These are phyloP conservation scores for Populus euphratica DNA, from an alignment of 345 rosid species.

Conservation along the genomic window DNA sequence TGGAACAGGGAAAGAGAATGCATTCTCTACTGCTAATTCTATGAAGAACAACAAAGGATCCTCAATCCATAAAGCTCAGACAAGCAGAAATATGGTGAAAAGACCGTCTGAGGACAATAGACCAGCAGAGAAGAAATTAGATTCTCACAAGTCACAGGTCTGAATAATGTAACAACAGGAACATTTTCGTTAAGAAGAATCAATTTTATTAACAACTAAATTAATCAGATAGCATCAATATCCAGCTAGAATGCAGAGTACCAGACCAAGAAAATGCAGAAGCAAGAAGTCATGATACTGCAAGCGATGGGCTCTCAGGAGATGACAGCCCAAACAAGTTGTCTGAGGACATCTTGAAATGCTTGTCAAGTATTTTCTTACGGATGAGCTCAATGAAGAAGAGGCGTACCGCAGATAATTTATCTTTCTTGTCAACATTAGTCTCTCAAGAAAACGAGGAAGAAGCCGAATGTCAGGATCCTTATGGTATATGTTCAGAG, in stretches of 20 bases:
- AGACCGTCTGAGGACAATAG: constrained; percentile 30
- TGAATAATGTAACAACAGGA: neutral
- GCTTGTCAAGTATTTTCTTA: constrained; percentile 53
- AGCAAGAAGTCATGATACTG: constrained; percentile 21
- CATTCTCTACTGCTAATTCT: constrained; percentile 26
- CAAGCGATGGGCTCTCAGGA: constrained; percentile 24
- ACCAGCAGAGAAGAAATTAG: constrained; percentile 39
- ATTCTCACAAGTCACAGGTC: constrained; percentile 36
- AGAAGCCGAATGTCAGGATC: constrained; percentile 40
- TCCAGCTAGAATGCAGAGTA: constrained; percentile 40
- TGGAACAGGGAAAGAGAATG: constrained; percentile 41
- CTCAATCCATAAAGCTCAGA: constrained; percentile 23
- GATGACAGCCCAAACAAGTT: constrained; percentile 51
- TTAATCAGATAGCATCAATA: constrained; percentile 5
- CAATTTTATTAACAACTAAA: neutral
- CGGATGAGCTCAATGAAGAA: constrained; percentile 55
- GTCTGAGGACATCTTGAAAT: constrained; percentile 67
- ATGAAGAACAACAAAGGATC: constrained; percentile 30
- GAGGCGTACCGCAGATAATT: constrained; percentile 26
- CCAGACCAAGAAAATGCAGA: constrained; percentile 40
- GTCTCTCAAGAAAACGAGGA: constrained; percentile 29
- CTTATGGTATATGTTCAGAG: constrained; percentile 50
- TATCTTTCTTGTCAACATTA: constrained; percentile 26
- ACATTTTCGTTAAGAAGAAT: neutral
- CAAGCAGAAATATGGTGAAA: constrained; percentile 32